These are phyloP conservation scores for Poa annua DNA, from an alignment of 176 grass and related monocot genomes.

Conservation along the genomic window DNA sequence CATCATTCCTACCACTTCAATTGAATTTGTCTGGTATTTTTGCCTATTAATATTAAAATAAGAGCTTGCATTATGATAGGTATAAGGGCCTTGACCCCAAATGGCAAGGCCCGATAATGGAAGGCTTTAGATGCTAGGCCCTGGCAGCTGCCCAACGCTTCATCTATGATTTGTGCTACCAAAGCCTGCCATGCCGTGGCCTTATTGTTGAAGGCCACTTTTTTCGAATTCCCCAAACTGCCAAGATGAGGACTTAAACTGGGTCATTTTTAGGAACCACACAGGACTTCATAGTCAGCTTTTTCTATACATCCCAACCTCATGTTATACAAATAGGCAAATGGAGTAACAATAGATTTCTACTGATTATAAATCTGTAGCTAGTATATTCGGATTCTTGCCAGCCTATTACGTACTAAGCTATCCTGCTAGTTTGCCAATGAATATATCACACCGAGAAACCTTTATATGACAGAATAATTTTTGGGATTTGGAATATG, in stretches of 20 bases:
- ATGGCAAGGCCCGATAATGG: not conserved
- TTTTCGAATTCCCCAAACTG: not conserved
- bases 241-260: not conserved
- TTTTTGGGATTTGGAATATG: conserved; percentile 83
- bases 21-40: not conserved
- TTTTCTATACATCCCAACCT: not conserved
- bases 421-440: conserved; percentile 1
- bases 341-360: not conserved
- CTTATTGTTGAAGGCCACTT: not conserved
- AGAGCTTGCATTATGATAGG: not conserved
- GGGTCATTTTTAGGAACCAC: not conserved
- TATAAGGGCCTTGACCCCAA: not conserved
- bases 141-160: not conserved
- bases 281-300: not conserved
- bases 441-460: conserved; percentile 13
- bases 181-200: not conserved
- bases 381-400: not conserved
- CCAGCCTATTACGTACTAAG: conserved; percentile 11
- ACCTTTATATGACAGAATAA: conserved; percentile 59
- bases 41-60: not conserved
- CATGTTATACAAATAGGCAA: conserved; percentile 4
- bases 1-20: not conserved
- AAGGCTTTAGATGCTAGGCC: not conserved
- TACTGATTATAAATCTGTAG: not conserved
- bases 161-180: not conserved